Evolutionary conservation across 1,284 basidiomycete genomes (phyloP).

Genomic region (Boletus sp.): DNA sequence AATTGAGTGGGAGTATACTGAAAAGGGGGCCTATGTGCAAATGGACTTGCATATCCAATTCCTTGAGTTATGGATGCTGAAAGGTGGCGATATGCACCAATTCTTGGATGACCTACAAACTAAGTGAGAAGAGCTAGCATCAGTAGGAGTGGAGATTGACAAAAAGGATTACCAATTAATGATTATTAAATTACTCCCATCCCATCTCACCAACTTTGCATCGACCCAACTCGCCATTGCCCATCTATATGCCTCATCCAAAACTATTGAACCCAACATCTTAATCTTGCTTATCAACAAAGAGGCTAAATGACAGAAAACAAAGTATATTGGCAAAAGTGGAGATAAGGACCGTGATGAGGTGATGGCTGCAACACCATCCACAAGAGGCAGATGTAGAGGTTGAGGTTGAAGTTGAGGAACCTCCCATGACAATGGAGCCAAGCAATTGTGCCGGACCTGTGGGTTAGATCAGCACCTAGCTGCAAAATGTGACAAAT

Average conservation of each 20-base stretch:
- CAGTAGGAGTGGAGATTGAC: neutral
- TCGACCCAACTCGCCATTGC: neutral
- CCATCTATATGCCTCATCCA: rapidly evolving
- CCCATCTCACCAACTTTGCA: neutral
- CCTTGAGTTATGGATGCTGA: neutral
- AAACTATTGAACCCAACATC: neutral
- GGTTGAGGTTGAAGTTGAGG: no score
- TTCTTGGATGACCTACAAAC: neutral
- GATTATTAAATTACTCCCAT: neutral
- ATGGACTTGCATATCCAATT: neutral
- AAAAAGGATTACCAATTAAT: neutral
- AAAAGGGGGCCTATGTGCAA: neutral
- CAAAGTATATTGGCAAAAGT: neutral
- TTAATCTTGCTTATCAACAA: neutral
- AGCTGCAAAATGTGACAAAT: no score
- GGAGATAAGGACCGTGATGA: neutral
- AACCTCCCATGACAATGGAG: neutral
- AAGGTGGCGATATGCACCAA: neutral
- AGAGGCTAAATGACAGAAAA: neutral
- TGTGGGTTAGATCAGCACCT: no score
- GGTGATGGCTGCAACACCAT: neutral
- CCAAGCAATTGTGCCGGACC: no score
- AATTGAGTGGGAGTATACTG: neutral
- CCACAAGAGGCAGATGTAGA: neutral
- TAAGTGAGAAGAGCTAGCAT: neutral